Evolutionary conservation across 1,284 basidiomycete genomes (phyloP).

Genomic region (Ceratobasidium sp.): DNA sequence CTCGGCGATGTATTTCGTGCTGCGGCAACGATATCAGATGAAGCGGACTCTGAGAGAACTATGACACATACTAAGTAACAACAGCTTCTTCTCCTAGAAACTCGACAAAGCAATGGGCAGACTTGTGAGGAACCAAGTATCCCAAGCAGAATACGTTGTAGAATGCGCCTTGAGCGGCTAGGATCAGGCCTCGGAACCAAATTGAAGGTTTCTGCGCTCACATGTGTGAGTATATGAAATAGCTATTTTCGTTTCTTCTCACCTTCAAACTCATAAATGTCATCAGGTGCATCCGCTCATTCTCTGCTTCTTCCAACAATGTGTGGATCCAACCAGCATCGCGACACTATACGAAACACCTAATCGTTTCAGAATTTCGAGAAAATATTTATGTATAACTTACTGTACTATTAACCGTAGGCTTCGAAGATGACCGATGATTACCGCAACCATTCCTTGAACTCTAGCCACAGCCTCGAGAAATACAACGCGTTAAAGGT

Average conservation of each 20-base stretch:
- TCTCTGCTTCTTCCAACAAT: constrained; percentile 93
- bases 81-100: constrained; percentile 96
- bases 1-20: constrained; percentile 86
- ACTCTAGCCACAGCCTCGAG: constrained; percentile 94
- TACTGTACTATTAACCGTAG: constrained; percentile 88
- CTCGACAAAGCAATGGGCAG: constrained; percentile 96
- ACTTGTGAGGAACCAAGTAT: constrained; percentile 71
- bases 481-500: constrained; percentile 85
- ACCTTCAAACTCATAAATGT: constrained; percentile 57
- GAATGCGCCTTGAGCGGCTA: constrained; percentile 89
- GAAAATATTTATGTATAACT: too few relatives aligned
- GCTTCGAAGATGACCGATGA: constrained; percentile 85
- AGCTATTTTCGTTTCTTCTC: not conserved
- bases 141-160: constrained; percentile 89
- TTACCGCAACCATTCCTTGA: constrained; percentile 94
- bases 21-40: constrained; percentile 55
- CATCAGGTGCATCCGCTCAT: constrained; percentile 96
- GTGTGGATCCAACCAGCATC: constrained; percentile 92
- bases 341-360: constrained; percentile 68
- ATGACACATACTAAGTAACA: constrained; percentile 77
- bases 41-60: not conserved
- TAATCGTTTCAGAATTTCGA: constrained; percentile 7
- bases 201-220: constrained; percentile 77
- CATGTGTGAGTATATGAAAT: constrained; percentile 85
- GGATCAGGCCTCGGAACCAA: constrained; percentile 83